A percentile compares a stretch with the other conserved stretches of the same genome.
Conservation (phyloP, 495 filamentous ascomycete genomes). For the Lasiosphaeria ovina region DNA sequence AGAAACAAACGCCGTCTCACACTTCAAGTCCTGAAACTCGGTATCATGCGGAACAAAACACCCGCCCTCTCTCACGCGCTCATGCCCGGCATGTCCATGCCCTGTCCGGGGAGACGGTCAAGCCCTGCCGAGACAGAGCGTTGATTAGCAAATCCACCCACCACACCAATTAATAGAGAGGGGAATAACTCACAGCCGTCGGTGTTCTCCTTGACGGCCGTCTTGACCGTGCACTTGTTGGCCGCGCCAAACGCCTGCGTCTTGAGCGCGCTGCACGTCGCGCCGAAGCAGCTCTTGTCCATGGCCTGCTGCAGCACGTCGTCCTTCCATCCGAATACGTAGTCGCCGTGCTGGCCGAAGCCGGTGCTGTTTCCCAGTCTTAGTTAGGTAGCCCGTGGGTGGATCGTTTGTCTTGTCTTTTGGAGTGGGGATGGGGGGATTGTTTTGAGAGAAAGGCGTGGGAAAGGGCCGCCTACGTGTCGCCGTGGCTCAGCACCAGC, state of each 20-base stretch:
- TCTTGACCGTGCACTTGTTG: conserved; percentile 39
- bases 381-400: neutral
- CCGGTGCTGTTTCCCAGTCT: conserved; percentile 16
- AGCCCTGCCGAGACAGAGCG: too few relatives aligned
- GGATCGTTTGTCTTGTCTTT: too few relatives aligned
- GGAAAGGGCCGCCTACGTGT: conserved; percentile 25
- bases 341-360: conserved; percentile 45
- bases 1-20: too few relatives aligned
- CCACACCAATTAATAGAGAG: too few relatives aligned
- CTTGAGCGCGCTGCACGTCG: conserved; percentile 35
- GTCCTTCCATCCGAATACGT: conserved; percentile 53
- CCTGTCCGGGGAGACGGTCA: neutral
- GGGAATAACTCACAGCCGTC: conserved; percentile 38
- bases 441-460: neutral
- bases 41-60: too few relatives aligned
- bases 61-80: neutral
- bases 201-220: conserved; percentile 40
- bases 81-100: neutral
- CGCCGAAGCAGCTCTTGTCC: conserved; percentile 45
- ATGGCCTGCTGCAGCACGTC: conserved; percentile 49
- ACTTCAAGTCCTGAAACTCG: too few relatives aligned
- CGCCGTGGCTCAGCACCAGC: conserved; percentile 47
- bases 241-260: conserved; percentile 38
- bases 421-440: neutral
- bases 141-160: too few relatives aligned